A percentile compares a stretch with the other conserved stretches of the same genome.
These are phyloP conservation scores for Eremomyces bilateralis DNA, from an alignment of 495 filamentous ascomycete species.

Conservation along the genomic window DNA sequence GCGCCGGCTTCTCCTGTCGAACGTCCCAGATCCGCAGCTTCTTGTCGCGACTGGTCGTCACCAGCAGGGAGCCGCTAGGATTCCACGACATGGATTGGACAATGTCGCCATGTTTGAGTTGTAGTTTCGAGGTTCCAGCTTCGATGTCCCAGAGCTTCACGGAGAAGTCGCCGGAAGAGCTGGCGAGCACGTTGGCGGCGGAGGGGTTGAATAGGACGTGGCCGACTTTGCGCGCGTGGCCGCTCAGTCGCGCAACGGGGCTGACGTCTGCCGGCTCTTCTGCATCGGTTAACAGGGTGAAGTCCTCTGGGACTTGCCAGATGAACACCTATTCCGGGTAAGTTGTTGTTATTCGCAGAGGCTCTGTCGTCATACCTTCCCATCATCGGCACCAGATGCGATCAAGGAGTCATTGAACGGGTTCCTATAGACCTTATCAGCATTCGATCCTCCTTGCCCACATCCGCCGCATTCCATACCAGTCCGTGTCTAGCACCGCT, in stretches of 20 bases:
- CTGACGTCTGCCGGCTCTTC: constrained; percentile 65
- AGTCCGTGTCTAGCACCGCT: constrained; percentile 91
- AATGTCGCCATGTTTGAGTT: constrained; percentile 68
- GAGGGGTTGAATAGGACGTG: constrained; percentile 96
- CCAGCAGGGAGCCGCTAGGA: constrained; percentile 69
- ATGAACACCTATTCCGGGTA: constrained; percentile 43
- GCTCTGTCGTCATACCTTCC: constrained; percentile 34
- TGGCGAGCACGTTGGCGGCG: constrained; percentile 87
- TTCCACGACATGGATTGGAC: constrained; percentile 94
- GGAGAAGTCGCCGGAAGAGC: constrained; percentile 82
- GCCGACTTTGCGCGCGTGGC: constrained; percentile 78
- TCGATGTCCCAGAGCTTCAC: constrained; percentile 92
- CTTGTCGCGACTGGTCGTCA: constrained; percentile 93
- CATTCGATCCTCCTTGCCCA: no score
- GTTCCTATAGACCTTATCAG: constrained; percentile 37
- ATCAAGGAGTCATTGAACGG: constrained; percentile 88
- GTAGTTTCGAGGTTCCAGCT: constrained; percentile 46
- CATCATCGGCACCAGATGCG: constrained; percentile 88
- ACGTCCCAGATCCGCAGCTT: constrained; percentile 95
- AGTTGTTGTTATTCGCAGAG: constrained; percentile 1
- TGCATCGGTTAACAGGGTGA: constrained; percentile 60
- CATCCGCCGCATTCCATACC: constrained; percentile 48
- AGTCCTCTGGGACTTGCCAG: constrained; percentile 82
- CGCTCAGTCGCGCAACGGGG: constrained; percentile 58
- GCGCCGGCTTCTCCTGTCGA: constrained; percentile 68